These are phyloP conservation scores for Nissolia schottii DNA, from an alignment of 306 rosid species.

Conservation along the genomic window DNA sequence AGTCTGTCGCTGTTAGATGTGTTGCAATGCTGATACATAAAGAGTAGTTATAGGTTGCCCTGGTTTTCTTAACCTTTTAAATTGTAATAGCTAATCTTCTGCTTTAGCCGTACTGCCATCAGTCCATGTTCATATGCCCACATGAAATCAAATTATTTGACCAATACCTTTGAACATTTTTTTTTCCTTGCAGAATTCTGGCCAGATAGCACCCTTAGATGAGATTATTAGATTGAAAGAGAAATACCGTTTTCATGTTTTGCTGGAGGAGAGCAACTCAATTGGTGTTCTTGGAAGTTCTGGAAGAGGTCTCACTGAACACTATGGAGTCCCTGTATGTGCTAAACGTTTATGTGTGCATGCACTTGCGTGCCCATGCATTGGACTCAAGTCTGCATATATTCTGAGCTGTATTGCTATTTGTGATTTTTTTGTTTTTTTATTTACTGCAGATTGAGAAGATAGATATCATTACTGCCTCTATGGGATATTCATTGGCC, in stretches of 20 bases:
- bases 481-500: constrained; percentile 97
- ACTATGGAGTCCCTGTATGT: constrained; percentile 73
- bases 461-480: constrained; percentile 88
- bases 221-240: constrained; percentile 91
- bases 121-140: neutral
- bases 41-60: neutral
- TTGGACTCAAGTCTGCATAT: constrained; percentile 7
- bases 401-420: constrained; percentile 14
- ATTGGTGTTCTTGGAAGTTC: constrained; percentile 88
- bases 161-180: neutral
- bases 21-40: neutral
- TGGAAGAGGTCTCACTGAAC: constrained; percentile 95
- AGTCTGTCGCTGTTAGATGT: constrained; percentile 3
- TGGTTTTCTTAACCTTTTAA: constrained; percentile 9
- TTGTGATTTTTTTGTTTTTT: constrained; percentile 37
- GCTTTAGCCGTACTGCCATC: neutral
- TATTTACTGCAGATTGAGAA: constrained; percentile 64
- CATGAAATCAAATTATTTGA: neutral
- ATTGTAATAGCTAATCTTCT: neutral
- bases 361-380: neutral
- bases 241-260: constrained; percentile 72
- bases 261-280: constrained; percentile 96
- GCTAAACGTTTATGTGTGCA: constrained; percentile 23
- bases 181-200: constrained; percentile 67
- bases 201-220: constrained; percentile 86